Conservation (phyloP, 1,139 yeast species). For the Pneumocystis wakefieldiae region DNA sequence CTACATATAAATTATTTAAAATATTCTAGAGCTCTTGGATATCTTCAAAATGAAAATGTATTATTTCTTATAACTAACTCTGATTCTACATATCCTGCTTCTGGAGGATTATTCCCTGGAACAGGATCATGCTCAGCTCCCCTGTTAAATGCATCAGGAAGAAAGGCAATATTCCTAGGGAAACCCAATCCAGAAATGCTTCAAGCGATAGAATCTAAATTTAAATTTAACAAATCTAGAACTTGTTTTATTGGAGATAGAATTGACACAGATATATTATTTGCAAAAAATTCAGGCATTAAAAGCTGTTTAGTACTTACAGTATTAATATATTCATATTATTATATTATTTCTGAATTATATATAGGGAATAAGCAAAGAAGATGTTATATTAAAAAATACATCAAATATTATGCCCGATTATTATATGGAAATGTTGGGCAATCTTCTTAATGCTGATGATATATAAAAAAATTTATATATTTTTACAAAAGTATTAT, state of each 20-base stretch:
- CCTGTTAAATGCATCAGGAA: conserved; percentile 59
- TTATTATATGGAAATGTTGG: conserved; percentile 56
- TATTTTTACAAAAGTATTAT: not conserved
- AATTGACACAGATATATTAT: conserved; percentile 83
- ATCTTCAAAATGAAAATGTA: conserved; percentile 50
- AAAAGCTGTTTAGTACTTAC: conserved; percentile 73
- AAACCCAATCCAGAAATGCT: conserved; percentile 85
- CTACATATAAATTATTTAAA: conserved; percentile 63
- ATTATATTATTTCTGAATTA: not conserved
- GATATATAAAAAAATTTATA: not conserved
- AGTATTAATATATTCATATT: not conserved
- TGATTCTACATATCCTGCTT: conserved; percentile 85
- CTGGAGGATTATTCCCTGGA: conserved; percentile 76
- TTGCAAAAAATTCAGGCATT: conserved; percentile 76
- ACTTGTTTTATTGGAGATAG: conserved; percentile 94
- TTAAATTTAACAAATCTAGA: conserved; percentile 40
- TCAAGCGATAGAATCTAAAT: conserved; percentile 68
- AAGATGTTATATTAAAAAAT: conserved; percentile 36
- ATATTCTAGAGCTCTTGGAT: conserved; percentile 67
- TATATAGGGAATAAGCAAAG: conserved; percentile 59
- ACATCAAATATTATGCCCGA: conserved; percentile 42
- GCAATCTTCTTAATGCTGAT: conserved; percentile 49
- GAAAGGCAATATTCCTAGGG: conserved; percentile 72
- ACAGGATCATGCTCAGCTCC: conserved; percentile 86
- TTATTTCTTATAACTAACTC: conserved; percentile 88